Base-by-base conservation (phyloP, 345 rosid genomes). In the Toxicodendron radicans region DNA sequence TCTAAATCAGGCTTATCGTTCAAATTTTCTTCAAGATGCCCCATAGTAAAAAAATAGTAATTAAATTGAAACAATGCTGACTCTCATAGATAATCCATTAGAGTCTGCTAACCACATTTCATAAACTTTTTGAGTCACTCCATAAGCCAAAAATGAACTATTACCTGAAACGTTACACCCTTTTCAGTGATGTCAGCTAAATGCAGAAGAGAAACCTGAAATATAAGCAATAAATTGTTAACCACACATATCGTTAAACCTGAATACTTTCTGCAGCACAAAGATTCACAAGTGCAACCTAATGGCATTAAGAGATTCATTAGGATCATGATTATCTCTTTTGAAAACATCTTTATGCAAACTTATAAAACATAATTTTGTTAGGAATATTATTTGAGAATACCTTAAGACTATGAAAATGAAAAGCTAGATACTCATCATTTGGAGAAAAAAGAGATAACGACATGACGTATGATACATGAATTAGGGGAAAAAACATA, bases 101-200 rank as follows among this genome's bases (percentile, higher is more conserved):
- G 23, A 33, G 23, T 74, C 21, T 0, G 10, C 77, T 35, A 65
- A 23, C 41, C 24, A 66, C n/a, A 41, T 59, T 52, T 45, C 58
- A 53, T 27, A 12, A 35, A 72, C 17, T 49, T 78, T 63, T 51
- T 14, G 12, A 9, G 8, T 59, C 23, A 52, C 20, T 59, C 20
- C 32, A 13, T 27, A 73, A 66, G 53, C 48, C 16, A 30, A 14
- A 51, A 70, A 67, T 38, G 49, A 64, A 51, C 24, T 20, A 52
- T 60, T 76, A 88, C 94, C 90, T 91, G 97, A 87, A 91, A 91
- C 33, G 89, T 89, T 64, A 91, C 97, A 10, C 97, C 97, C 73
- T 83, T 66, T 77, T 91, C 97, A 46, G 94, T 89, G 67, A 91
- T 89, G 68, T 91, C 93, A 67, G 97, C 92, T 78, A 91, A 84